Percentiles rank a stretch among this genome's conserved stretches.
phyloP scores from a whole-genome alignment of 1,284 basidiomycete genomes.

The Apiotrichum sp. region DNA sequence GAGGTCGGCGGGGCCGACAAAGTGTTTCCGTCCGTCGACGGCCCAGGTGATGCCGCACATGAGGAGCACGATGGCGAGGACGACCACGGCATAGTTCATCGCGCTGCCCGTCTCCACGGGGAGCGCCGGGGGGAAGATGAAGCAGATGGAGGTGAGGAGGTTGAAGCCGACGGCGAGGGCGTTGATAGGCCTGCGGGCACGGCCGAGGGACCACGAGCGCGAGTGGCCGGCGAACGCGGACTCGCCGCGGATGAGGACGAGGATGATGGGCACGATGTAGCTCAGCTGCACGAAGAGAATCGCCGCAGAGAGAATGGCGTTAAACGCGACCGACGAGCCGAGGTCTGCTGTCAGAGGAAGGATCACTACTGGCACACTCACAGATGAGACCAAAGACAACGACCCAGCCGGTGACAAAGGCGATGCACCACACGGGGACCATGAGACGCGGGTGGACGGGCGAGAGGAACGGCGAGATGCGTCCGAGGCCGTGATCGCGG shows the following conservation, averaged over 20 bases:
- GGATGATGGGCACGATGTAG: constrained; percentile 14
- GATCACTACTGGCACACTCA: constrained; percentile 11
- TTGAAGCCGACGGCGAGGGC: constrained; percentile 47
- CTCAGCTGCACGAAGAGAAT: constrained; percentile 1
- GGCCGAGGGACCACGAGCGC: constrained; percentile 33
- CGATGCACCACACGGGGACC: constrained; percentile 24
- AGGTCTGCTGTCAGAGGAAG: constrained; percentile 36
- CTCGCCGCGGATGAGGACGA: constrained; percentile 46
- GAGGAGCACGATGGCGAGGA: constrained; percentile 33
- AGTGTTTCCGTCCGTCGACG: constrained; percentile 40
- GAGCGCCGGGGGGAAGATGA: constrained; percentile 50
- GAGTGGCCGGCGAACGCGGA: constrained; percentile 36
- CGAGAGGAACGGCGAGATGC: background rate
- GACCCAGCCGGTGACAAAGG: constrained; percentile 44
- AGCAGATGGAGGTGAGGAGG: constrained; percentile 48
- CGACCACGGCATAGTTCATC: constrained; percentile 50
- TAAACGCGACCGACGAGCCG: constrained; percentile 1
- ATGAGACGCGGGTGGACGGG: constrained; percentile 16
- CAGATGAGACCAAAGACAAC: constrained; percentile 48
- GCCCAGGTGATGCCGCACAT: constrained; percentile 41
- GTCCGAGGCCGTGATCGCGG: constrained; percentile 8
- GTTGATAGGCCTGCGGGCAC: constrained; percentile 34
- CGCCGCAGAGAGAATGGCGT: constrained; percentile 3
- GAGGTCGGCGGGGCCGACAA: constrained; percentile 44
- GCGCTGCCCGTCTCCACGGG: constrained; percentile 39